phyloP scores from a whole-genome alignment of 2,329 filamentous ascomycete genomes.

The Paecilomyces dactylethromorphus region DNA sequence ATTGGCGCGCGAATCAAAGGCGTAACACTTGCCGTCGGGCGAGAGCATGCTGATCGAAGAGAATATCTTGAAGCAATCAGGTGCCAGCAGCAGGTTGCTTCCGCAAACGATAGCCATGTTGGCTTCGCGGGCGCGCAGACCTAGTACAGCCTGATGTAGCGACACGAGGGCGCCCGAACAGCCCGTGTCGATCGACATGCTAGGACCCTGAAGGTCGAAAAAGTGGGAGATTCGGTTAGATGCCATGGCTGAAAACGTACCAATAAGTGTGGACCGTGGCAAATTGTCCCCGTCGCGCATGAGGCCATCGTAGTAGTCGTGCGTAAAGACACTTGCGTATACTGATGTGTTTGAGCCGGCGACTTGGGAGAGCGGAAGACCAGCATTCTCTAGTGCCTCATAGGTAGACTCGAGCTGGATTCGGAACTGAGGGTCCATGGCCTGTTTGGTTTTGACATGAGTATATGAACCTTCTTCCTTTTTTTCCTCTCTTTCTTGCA shows the following conservation, averaged over 20 bases:
- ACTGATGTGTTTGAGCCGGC: slow-evolving; percentile 1
- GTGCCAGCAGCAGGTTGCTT: slow-evolving; percentile 4
- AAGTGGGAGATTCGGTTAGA: slow-evolving; percentile 6
- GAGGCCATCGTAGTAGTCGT: slow-evolving; percentile 2
- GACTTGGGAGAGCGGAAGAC: slow-evolving; percentile 4
- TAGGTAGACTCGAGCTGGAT: slow-evolving; percentile 9
- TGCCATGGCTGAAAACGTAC: neutral
- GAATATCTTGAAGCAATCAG: neutral
- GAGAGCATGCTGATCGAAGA: slow-evolving; percentile 3
- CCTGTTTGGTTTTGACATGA: neutral
- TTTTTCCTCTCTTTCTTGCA: no score
- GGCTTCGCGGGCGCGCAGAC: neutral
- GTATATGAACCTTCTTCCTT: neutral
- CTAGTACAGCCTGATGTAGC: slow-evolving; percentile 3
- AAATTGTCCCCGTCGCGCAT: neutral
- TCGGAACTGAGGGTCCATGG: slow-evolving; percentile 5
- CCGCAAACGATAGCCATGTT: slow-evolving; percentile 4
- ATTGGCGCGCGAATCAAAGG: slow-evolving; percentile 9
- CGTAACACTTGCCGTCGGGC: slow-evolving; percentile 3
- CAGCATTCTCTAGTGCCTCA: slow-evolving; percentile 14
- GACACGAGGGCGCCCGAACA: slow-evolving; percentile 6
- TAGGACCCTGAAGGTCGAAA: slow-evolving; percentile 4
- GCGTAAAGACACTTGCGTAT: slow-evolving; percentile 1
- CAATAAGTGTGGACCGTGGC: neutral
- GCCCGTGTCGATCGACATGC: slow-evolving; percentile 6